Conservation (phyloP, 495 filamentous ascomycete species). For the Ramalina peruviana region DNA sequence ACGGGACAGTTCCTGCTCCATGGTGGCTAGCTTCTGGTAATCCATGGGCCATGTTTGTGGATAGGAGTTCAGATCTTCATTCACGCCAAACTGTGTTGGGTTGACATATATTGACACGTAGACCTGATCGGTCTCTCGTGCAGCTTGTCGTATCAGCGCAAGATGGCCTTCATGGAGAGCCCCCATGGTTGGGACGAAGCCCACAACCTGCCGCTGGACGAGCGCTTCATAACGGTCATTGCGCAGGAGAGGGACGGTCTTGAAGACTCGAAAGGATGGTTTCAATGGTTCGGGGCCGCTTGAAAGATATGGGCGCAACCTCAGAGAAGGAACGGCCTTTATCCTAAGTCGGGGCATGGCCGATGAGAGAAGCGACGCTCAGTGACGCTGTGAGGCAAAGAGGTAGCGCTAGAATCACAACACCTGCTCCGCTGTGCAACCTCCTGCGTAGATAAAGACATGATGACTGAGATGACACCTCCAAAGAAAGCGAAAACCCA, state of each 20-base stretch:
- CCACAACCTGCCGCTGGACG: constrained; percentile 41
- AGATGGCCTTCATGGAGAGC: constrained; percentile 87
- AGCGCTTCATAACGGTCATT: constrained; percentile 54
- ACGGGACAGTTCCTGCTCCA: constrained; percentile 59
- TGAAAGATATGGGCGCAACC: no score
- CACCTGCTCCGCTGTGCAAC: no score
- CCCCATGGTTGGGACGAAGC: constrained; percentile 93
- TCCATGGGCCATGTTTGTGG: constrained; percentile 84
- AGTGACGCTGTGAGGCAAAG: not conserved
- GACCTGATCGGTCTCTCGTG: constrained; percentile 67
- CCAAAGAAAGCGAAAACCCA: not conserved
- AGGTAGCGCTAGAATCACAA: no score
- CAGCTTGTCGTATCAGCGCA: constrained; percentile 74
- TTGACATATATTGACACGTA: constrained; percentile 91
- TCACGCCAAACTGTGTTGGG: constrained; percentile 86
- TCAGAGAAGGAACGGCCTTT: no score
- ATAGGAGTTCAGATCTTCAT: constrained; percentile 77
- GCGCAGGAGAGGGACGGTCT: constrained; percentile 56
- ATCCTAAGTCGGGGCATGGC: not conserved
- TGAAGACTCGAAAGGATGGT: constrained; percentile 52
- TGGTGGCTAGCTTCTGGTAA: constrained; percentile 42
- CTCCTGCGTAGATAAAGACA: not conserved
- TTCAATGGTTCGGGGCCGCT: not conserved
- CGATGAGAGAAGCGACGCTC: not conserved
- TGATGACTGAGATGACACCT: not conserved